Evolutionary conservation across 106 monocot species (phyloP), one percentile per base, ranked within the genome.

Genomic region (Allium sativum): DNA sequence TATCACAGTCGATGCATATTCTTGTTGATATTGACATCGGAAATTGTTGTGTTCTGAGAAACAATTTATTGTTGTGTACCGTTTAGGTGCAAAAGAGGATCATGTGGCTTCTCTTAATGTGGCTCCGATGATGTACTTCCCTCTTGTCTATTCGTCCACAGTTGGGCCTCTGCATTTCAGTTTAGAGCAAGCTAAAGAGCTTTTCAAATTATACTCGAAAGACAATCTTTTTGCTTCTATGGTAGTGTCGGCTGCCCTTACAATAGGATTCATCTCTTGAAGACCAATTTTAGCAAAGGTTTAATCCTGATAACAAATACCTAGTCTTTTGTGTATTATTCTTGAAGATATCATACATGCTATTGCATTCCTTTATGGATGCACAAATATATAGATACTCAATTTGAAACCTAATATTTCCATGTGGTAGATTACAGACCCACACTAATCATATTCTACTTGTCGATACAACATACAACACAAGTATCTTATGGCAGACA

Each of bases 401-500:
- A 31, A 3, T 5, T 31, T 31, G 5, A 31, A 31, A 44, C 16
- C 21, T 15, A 44, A 18, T 55, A 17, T 31, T 31, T 31, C 31
- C 2, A 5, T 3, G 2, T 2, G 31, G 31, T 31, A 31, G 31
- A 31, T 31, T 31, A 31, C 31, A 31, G 31, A 31, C 31, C 5
- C 31, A 5, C 2, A 31, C 31, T 31, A 31, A 31, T 31, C 18
- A 21, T 21, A 14, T 57, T 57, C 40, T 57, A 57, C 31, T 71
- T 58, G n/a, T 54, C 1, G 41, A 48, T 86, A 73, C 84, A 98
- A 91, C 65, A 83, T 98, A 53, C 82, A 78, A 17, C 96, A 98
- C 76, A 91, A 91, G 31, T 98, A 98, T 70, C 87, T 98, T 74
- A 82, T 98, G 57, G 96, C 96, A 16, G 96, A 98, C 66, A 98